These are phyloP conservation scores for Cubamyces lactineus DNA, from an alignment of 768 basidiomycete genomes.

Conservation along the genomic window DNA sequence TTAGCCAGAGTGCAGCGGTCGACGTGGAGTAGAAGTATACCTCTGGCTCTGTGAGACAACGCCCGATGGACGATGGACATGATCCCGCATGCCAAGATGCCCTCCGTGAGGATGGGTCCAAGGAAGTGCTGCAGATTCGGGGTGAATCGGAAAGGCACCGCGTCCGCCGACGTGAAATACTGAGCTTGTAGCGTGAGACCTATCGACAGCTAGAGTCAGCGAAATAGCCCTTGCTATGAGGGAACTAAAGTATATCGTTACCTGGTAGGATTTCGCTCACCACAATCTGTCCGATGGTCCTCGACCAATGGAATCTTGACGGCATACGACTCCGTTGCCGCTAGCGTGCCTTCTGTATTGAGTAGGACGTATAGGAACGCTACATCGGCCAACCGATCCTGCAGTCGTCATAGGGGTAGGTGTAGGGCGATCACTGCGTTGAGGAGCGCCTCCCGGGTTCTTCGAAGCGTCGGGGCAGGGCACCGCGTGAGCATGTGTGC, in stretches of 20 bases:
- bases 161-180: conserved; percentile 77
- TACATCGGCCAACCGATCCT: too few relatives aligned
- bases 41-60: conserved; percentile 90
- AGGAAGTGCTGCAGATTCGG: conserved; percentile 95
- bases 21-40: conserved; percentile 44
- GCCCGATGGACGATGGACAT: conserved; percentile 95
- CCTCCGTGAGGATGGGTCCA: conserved; percentile 87
- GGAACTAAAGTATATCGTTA: conserved; percentile 32
- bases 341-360: too few relatives aligned
- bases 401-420: too few relatives aligned
- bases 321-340: conserved; percentile 86
- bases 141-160: conserved; percentile 96
- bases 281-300: conserved; percentile 88
- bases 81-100: conserved; percentile 81
- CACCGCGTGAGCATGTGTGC: too few relatives aligned
- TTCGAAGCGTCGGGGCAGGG: too few relatives aligned
- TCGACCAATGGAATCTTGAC: conserved; percentile 85
- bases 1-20: not conserved
- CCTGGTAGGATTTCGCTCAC: conserved; percentile 94
- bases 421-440: too few relatives aligned
- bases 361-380: conserved; percentile 81
- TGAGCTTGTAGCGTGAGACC: conserved; percentile 48
- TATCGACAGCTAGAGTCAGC: conserved; percentile 7
- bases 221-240: not conserved
- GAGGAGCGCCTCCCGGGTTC: too few relatives aligned